phyloP scores from a whole-genome alignment of 768 basidiomycete genomes.

The Tricholoma sp. region DNA sequence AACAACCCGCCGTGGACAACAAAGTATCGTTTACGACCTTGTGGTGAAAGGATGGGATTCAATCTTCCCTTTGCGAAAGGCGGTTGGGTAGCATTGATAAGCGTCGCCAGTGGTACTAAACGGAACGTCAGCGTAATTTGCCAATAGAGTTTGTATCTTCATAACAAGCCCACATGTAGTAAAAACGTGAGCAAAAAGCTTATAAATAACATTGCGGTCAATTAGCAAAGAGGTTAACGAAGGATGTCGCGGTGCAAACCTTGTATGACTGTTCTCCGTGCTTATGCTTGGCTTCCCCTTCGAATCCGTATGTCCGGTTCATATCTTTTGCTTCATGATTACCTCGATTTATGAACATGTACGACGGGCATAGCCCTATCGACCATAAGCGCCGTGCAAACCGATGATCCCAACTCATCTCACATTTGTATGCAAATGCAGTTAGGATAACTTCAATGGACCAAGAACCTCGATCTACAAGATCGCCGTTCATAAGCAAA shows the following conservation, averaged over 20 bases:
- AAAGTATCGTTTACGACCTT: slow-evolving; percentile 85
- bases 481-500: slow-evolving; percentile 89
- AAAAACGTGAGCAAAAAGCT: slow-evolving; percentile 94
- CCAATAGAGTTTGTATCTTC: background rate
- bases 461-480: slow-evolving; percentile 97
- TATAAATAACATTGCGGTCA: background rate
- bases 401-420: slow-evolving; percentile 20
- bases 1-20: slow-evolving; percentile 96
- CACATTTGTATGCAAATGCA: slow-evolving; percentile 94
- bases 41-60: slow-evolving; percentile 70
- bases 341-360: slow-evolving; percentile 91
- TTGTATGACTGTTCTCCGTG: slow-evolving; percentile 95
- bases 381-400: slow-evolving; percentile 4
- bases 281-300: slow-evolving; percentile 95
- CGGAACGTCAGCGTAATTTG: slow-evolving; percentile 1
- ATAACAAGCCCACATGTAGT: slow-evolving; percentile 60
- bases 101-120: slow-evolving; percentile 84
- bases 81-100: slow-evolving; percentile 71
- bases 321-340: slow-evolving; percentile 98
- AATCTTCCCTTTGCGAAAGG: slow-evolving; percentile 32
- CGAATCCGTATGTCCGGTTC: slow-evolving; percentile 92
- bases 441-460: slow-evolving; percentile 89
- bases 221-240: slow-evolving; percentile 3
- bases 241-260: slow-evolving; percentile 29
- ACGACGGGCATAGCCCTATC: slow-evolving; percentile 84